Percentiles rank a stretch among this genome's conserved stretches.
These are phyloP conservation scores for Rhamnella rubrinervis DNA, from an alignment of 331 rosid genomes.

Conservation along the genomic window DNA sequence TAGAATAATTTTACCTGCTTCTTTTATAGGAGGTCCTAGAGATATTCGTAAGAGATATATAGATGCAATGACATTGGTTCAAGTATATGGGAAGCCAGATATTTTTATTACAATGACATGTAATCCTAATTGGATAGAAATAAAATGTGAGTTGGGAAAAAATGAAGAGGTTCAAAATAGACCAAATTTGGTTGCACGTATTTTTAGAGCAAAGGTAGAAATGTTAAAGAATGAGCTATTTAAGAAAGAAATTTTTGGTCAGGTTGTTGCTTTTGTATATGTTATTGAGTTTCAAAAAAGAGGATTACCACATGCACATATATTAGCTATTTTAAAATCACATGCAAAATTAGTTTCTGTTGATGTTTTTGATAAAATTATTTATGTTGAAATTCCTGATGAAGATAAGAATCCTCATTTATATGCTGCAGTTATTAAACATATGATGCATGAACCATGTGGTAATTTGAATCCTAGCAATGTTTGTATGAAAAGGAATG, in stretches of 20 bases:
- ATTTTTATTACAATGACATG: constrained; percentile 14
- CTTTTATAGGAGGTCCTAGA: background rate
- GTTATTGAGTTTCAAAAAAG: constrained; percentile 14
- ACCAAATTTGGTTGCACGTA: background rate
- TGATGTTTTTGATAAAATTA: background rate
- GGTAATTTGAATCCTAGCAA: background rate
- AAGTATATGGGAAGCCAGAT: constrained; percentile 2
- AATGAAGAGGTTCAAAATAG: background rate
- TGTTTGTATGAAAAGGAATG: too few species aligned
- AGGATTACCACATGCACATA: constrained; percentile 10
- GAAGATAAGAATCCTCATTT: background rate
- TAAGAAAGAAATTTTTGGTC: background rate
- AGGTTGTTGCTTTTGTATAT: background rate
- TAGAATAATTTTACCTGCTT: background rate
- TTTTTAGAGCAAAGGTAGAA: background rate
- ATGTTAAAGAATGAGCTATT: background rate
- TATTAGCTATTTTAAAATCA: background rate
- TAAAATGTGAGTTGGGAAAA: background rate
- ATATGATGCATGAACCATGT: constrained; percentile 9
- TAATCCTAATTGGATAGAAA: constrained; percentile 7
- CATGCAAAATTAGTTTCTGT: background rate
- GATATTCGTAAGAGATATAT: constrained; percentile 2
- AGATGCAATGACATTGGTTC: constrained; percentile 1
- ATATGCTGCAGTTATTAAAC: background rate
- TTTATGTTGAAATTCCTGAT: background rate